These are phyloP conservation scores for Rubroboletus satanas DNA, from an alignment of 768 basidiomycete genomes.

Conservation along the genomic window DNA sequence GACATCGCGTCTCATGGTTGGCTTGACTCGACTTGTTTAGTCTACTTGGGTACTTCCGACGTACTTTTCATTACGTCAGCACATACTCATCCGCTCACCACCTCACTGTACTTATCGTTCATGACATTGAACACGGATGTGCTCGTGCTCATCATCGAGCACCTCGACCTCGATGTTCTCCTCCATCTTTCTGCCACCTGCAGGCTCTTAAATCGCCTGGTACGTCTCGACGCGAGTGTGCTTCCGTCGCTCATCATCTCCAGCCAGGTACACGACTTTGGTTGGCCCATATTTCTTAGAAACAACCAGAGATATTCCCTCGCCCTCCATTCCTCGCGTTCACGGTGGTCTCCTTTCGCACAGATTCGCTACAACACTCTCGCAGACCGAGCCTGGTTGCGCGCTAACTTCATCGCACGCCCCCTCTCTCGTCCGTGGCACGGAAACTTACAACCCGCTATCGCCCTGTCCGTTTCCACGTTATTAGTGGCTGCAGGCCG, in stretches of 20 bases:
- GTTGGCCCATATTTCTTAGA: constrained; percentile 54
- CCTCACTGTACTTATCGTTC: no score
- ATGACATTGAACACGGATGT: constrained; percentile 50
- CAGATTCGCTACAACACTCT: constrained; percentile 51
- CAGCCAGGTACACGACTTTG: constrained; percentile 54
- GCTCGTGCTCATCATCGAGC: constrained; percentile 48
- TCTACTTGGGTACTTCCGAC: neutral
- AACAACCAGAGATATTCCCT: constrained; percentile 51
- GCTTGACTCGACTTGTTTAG: constrained; percentile 13
- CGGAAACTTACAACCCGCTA: constrained; percentile 50
- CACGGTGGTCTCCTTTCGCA: constrained; percentile 41
- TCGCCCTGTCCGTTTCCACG: constrained; percentile 53
- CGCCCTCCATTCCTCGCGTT: constrained; percentile 44
- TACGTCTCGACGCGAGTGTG: constrained; percentile 18
- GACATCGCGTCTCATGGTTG: constrained; percentile 83
- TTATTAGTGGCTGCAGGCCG: constrained; percentile 61
- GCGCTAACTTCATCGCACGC: constrained; percentile 52
- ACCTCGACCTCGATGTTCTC: constrained; percentile 43
- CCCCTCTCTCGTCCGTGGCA: constrained; percentile 61
- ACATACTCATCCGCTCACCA: neutral
- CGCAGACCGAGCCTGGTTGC: constrained; percentile 52
- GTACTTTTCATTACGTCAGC: constrained; percentile 20
- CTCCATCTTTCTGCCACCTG: constrained; percentile 29
- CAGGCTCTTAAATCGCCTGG: constrained; percentile 35
- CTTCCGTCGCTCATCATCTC: constrained; percentile 1